Base-by-base conservation (phyloP, 2,329 filamentous ascomycete genomes). In the Leptographium lundbergii region DNA sequence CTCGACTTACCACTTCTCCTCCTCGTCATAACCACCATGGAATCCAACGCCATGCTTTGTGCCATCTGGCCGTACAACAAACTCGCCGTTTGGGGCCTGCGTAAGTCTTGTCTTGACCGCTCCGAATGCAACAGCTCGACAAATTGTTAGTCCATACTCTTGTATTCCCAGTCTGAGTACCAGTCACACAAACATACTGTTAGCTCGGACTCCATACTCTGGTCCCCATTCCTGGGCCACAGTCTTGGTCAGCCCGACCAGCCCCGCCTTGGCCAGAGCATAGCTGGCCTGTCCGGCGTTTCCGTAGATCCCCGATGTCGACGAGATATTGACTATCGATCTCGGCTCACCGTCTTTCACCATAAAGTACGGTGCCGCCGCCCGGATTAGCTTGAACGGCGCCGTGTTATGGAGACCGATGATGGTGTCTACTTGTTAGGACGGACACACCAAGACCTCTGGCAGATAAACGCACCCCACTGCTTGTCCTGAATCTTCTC, bases 271-370 rank as follows among this genome's bases (percentile, higher is more conserved):
- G 58, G 88, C 91, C 54, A 91, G 76, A 42, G 87, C 81, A 72
- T 95, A 95, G 77, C 95, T 96, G 66, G 87, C 83, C 77, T 95
- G 90, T n/a, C 90, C 90, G 9, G 89, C 88, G 69, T 95, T 95
- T 59, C 91, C 91, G 71, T 95, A 84, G 14, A 94, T 76, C 57
- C 91, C 90, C 36, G 82, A 88, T 1, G 90, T 95, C 57, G 83
- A 88, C 59, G 83, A 88, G 70, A 96, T 89, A 71, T 94, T 95
- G 74, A 95, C 81, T 66, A 95, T 84, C 70, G 81, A 85, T 59
- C 91, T 81, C 6, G 86, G 81, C 70, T 87, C 88, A 67, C 87
- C 85, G 71, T 95, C 91, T 65, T 85, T 87, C 63, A 95, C 88
- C 48, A 91, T 85, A 77, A 96, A 95, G 73, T 89, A 95, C 25